These are phyloP conservation scores for Arabidopsis lyrata DNA, from an alignment of 441 rosid species.

Conservation along the genomic window DNA sequence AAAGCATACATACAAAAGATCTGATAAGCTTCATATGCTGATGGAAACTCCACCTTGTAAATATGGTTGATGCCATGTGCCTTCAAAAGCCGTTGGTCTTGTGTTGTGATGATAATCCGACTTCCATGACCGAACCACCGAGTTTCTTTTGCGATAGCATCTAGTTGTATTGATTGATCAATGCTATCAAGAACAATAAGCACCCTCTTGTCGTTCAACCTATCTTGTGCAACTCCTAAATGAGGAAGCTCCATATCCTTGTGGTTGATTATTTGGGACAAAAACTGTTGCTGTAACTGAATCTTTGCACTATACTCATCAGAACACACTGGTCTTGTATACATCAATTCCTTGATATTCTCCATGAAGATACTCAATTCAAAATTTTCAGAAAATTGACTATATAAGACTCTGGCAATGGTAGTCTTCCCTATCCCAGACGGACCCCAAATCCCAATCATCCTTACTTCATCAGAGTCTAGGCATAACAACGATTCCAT, in stretches of 20 bases:
- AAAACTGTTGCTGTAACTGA: not conserved
- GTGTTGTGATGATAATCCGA: too few species aligned
- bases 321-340: not conserved
- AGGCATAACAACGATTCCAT: not conserved
- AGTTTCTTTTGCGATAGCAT: too few species aligned
- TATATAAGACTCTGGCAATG: not conserved
- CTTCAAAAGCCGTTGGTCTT: too few species aligned
- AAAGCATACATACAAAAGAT: too few species aligned
- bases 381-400: not conserved
- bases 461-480: not conserved
- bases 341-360: not conserved
- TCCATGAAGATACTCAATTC: not conserved
- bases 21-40: too few species aligned
- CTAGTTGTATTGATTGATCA: not conserved
- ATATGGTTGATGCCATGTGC: too few species aligned
- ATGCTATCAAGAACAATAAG: not conserved
- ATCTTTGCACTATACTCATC: not conserved
- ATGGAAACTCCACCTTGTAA: too few species aligned
- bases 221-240: not conserved
- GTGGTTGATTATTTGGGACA: not conserved
- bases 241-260: not conserved
- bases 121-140: too few species aligned
- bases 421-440: not conserved
- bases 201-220: not conserved
- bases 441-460: conserved; percentile 8